Evolutionary conservation across 306 rosid species (phyloP), one percentile per base, ranked within the genome.

Genomic region (Lablab purpureus): DNA sequence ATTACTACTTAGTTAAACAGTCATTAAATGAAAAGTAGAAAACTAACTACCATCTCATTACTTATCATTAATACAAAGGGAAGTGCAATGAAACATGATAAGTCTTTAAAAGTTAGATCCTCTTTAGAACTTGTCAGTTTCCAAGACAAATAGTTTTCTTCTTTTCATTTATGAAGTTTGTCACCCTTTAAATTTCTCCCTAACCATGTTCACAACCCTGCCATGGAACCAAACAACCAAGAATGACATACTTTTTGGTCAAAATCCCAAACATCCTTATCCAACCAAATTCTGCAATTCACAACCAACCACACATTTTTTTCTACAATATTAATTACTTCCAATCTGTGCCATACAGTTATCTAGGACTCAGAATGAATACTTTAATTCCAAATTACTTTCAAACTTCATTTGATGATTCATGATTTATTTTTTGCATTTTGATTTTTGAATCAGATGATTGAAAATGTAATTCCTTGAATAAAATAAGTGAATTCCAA

Each of bases 1-100:
- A 4, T 47, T 56, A 19, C 43, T 27, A 11, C 11, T 47, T 5
- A 12, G 43, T 18, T 28, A 74, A 18, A 45, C 13, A 8, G 18
- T 21, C 49, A 76, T 52, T 47, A 64, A 76, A 76, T 47, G 45
- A 66, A 49, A 64, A 36, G 80, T n/a, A 45, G 59, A 60, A 63
- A 46, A 3, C 25, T 65, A 50, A 76, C 63, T 14, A 64, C 40
- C 56, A 37, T 18, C 30, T 75, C 14, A 60, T 30, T 22, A 75
- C 47, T 65, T 34, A 34, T 34, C 40, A 34, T 34, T 34, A 51
- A 51, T 17, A n/a, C 0, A 32, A 37, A 47, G 28, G 51, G 2
- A 2, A 19, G 71, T 66, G 18, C 51, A 66, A 66, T 19, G 71
- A 40, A 66, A 66, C 32, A 5, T 40, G 32, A 27, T 19, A 64